A percentile compares a stretch with the other conserved stretches of the same genome.
phyloP scores from a whole-genome alignment of 768 basidiomycete species.

The Pilatotrama ljubarskyi region DNA sequence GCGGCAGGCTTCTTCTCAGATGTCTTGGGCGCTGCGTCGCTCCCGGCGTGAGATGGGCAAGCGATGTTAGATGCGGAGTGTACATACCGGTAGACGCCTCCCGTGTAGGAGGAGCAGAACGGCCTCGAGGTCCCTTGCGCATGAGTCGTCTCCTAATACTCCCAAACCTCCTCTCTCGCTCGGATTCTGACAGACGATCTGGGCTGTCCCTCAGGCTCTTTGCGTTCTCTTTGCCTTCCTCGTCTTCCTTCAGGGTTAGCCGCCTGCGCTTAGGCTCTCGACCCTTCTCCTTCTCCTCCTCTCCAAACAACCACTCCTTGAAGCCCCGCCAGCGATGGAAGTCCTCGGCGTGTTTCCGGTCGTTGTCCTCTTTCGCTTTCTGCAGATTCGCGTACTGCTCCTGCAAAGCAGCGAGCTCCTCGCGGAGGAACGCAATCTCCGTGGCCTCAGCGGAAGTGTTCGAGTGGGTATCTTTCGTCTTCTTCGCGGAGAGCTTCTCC shows the following conservation, averaged over 20 bases:
- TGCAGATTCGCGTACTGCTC: conserved; percentile 44
- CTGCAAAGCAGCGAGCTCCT: conserved; percentile 8
- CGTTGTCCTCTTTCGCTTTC: conserved; percentile 45
- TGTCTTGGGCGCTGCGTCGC: neutral
- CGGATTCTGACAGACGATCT: neutral
- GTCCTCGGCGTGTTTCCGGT: conserved; percentile 49
- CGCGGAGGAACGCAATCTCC: neutral
- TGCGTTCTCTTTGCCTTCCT: neutral
- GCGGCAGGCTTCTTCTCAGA: neutral
- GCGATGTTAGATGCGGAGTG: too few species aligned
- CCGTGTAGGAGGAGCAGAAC: neutral
- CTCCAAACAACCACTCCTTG: conserved; percentile 41
- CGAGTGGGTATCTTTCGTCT: neutral
- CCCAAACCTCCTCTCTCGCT: neutral
- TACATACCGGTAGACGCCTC: neutral
- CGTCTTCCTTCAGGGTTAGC: neutral
- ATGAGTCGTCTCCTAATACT: neutral
- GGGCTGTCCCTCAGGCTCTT: neutral
- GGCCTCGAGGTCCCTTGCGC: neutral
- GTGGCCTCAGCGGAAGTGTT: neutral
- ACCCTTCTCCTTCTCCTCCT: conserved; percentile 1
- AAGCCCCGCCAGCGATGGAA: conserved; percentile 31
- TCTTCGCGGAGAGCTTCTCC: neutral
- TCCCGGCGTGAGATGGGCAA: neutral
- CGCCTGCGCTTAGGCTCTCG: conserved; percentile 13